Evolutionary conservation across 768 basidiomycete genomes (phyloP).

Genomic region (Collybia nuda): DNA sequence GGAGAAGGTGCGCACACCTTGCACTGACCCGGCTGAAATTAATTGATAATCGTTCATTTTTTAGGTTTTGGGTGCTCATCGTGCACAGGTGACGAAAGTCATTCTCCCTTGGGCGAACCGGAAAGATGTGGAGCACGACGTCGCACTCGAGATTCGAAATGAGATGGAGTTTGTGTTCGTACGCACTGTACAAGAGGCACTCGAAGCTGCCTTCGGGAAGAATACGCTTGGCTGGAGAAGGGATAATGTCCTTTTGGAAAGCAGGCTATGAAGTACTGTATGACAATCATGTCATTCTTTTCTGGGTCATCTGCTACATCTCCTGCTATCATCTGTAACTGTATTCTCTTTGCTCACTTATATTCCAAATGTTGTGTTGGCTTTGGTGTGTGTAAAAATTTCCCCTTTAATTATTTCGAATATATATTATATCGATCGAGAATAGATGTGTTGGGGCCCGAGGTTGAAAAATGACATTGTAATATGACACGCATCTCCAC

Average conservation of each 20-base stretch:
- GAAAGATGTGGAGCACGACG: constrained; percentile 87
- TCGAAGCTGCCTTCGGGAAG: constrained; percentile 82
- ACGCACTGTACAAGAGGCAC: constrained; percentile 71
- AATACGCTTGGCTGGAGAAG: constrained; percentile 66
- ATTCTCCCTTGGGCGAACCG: constrained; percentile 83
- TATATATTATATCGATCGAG: too few species aligned
- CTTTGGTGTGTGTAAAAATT: too few species aligned
- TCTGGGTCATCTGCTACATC: too few species aligned
- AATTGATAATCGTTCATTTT: not conserved
- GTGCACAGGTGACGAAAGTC: constrained; percentile 80
- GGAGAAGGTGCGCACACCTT: constrained; percentile 53
- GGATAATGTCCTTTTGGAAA: constrained; percentile 35
- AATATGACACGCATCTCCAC: too few species aligned
- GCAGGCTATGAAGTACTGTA: constrained; percentile 25
- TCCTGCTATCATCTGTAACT: too few species aligned
- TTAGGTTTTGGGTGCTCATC: constrained; percentile 80
- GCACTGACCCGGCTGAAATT: not conserved
- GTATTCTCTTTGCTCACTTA: too few species aligned
- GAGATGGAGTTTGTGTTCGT: constrained; percentile 86
- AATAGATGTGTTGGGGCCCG: too few species aligned
- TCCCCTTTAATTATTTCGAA: too few species aligned
- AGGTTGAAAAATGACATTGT: too few species aligned
- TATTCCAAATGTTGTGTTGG: too few species aligned
- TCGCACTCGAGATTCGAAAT: constrained; percentile 67
- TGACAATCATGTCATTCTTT: not conserved